Evolutionary conservation across 2,329 filamentous ascomycete species (phyloP).

Genomic region (Calonectria pseudoreteaudii): DNA sequence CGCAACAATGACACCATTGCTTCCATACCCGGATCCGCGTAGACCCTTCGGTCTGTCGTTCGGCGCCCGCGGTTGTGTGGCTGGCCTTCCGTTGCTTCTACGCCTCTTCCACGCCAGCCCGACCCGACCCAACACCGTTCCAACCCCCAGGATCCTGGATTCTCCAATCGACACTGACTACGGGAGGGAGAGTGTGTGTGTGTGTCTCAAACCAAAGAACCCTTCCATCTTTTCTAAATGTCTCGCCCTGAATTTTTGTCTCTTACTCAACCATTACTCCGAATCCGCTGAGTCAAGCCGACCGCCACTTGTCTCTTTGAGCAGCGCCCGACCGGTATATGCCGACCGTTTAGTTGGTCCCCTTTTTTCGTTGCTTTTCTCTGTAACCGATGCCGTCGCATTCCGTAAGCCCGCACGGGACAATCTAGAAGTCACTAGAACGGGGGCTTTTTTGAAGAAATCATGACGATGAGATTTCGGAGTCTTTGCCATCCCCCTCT

Average conservation of each 20-base stretch:
- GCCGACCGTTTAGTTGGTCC: not conserved
- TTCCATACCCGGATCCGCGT: conserved; percentile 24
- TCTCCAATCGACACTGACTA: not conserved
- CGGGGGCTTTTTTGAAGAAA: not conserved
- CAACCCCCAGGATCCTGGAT: conserved; percentile 1
- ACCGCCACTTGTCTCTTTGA: not conserved
- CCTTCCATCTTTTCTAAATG: not conserved
- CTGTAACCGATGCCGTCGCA: not conserved
- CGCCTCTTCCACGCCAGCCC: conserved; percentile 7
- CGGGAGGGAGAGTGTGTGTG: not conserved
- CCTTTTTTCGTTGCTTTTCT: not conserved
- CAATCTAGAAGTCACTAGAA: conserved; percentile 5
- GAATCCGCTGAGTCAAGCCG: not conserved
- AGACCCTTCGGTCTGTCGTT: conserved; percentile 4
- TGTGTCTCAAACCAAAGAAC: not conserved
- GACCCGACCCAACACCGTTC: conserved; percentile 1
- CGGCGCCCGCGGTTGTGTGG: not conserved
- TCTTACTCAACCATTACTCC: not conserved
- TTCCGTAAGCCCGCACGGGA: not conserved
- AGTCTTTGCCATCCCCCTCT: not conserved
- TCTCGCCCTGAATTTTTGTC: not conserved
- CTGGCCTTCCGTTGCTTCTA: conserved; percentile 9
- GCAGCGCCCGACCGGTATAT: not conserved
- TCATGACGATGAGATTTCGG: not conserved
- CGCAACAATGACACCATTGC: conserved; percentile 12